Percentiles rank a stretch among this genome's conserved stretches.
Conservation (phyloP, 73 alveolate genomes). For the Symbiodinium natans region DNA sequence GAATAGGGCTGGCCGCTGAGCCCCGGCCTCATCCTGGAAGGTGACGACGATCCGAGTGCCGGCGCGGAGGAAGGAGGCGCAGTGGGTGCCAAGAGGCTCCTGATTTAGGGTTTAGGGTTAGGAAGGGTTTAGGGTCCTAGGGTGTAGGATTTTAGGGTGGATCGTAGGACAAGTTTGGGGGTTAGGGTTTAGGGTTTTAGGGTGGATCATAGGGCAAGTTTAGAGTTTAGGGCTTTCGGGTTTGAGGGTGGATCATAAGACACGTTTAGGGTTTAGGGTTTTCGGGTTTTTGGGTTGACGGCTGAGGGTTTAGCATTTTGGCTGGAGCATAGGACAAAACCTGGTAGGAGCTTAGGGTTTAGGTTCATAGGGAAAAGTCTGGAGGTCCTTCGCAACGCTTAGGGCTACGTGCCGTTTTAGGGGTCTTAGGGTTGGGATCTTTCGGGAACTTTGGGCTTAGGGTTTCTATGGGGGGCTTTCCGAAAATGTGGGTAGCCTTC, state of each 20-base stretch:
- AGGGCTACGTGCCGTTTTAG: no score
- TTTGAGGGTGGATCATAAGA: not conserved
- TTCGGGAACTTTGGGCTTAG: no score
- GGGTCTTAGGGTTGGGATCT: not conserved
- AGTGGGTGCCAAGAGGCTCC: not conserved
- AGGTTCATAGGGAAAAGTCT: no score
- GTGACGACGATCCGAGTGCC: not conserved
- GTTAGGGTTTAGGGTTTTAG: not conserved
- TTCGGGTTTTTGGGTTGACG: not conserved
- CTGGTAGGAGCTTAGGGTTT: no score
- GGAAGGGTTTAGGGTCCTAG: not conserved
- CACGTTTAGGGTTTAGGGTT: not conserved
- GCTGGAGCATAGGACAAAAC: not conserved
- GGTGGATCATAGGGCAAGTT: not conserved
- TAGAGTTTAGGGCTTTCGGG: not conserved
- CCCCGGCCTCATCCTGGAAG: slow-evolving; percentile 4
- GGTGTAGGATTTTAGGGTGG: not conserved
- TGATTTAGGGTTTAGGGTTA: not conserved
- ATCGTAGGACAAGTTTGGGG: not conserved
- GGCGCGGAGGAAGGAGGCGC: slow-evolving; percentile 8
- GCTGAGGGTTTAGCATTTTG: not conserved
- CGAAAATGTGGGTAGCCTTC: no score
- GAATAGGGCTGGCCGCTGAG: no score
- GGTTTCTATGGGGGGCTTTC: no score
- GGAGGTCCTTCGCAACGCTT: no score